These are phyloP conservation scores for Metschnikowia cubensis DNA, from an alignment of 805 yeast species.

Conservation along the genomic window DNA sequence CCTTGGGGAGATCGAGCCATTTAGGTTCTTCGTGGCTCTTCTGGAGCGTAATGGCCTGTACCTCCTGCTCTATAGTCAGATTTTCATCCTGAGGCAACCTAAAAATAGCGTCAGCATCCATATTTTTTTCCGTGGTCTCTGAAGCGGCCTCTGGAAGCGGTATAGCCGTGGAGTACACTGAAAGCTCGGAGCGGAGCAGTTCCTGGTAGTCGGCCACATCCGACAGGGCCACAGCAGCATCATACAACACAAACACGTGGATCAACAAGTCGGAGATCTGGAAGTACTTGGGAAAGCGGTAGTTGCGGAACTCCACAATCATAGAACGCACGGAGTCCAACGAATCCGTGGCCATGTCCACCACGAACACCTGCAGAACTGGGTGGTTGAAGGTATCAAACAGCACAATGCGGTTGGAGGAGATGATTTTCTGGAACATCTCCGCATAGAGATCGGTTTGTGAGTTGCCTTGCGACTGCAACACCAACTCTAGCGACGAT, in stretches of 20 bases:
- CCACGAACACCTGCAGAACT: conserved; percentile 63
- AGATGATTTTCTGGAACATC: conserved; percentile 53
- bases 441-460: conserved; percentile 44
- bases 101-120: conserved; percentile 15
- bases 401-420: conserved; percentile 60
- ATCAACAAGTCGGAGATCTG: conserved; percentile 59
- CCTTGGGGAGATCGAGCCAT: conserved; percentile 25
- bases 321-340: conserved; percentile 55
- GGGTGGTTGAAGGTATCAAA: conserved; percentile 90
- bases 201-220: conserved; percentile 35
- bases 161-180: conserved; percentile 25
- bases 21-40: conserved; percentile 11
- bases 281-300: conserved; percentile 59
- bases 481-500: conserved; percentile 31
- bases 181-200: conserved; percentile 23
- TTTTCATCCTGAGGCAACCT: conserved; percentile 24
- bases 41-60: conserved; percentile 34
- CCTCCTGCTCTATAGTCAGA: conserved; percentile 49
- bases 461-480: conserved; percentile 10
- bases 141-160: conserved; percentile 42
- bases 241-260: conserved; percentile 34
- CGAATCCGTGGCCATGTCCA: conserved; percentile 50
- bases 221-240: conserved; percentile 16
- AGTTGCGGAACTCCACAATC: conserved; percentile 47
- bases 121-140: conserved; percentile 38